Percentiles rank a stretch among this genome's conserved stretches.
phyloP scores from a whole-genome alignment of 805 yeast genomes.

The Pachysolen tannophilus region DNA sequence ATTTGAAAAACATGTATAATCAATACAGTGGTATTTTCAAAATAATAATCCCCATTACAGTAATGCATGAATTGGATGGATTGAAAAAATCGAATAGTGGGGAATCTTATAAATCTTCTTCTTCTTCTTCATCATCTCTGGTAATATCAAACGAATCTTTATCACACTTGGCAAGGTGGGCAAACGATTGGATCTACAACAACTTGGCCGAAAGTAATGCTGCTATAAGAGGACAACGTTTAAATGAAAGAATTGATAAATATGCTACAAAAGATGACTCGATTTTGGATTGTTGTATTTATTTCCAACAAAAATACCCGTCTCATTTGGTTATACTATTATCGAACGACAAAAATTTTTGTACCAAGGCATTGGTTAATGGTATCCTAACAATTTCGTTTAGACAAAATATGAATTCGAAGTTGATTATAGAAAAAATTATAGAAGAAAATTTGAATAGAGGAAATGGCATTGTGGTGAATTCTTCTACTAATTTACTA shows the following conservation, averaged over 20 bases:
- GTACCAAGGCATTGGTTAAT: constrained; percentile 67
- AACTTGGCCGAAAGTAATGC: constrained; percentile 44
- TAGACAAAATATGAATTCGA: constrained; percentile 35
- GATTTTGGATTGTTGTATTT: constrained; percentile 77
- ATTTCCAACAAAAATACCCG: constrained; percentile 34
- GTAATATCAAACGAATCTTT: constrained; percentile 27
- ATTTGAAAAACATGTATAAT: constrained; percentile 31
- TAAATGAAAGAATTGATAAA: constrained; percentile 42
- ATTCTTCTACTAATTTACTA: not conserved
- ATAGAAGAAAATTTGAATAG: constrained; percentile 21
- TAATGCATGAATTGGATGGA: constrained; percentile 76
- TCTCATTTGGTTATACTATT: constrained; percentile 45
- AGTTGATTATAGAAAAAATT: constrained; percentile 32
- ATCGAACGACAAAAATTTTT: constrained; percentile 80
- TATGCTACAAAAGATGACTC: constrained; percentile 61
- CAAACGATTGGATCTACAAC: constrained; percentile 70
- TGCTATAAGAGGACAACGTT: constrained; percentile 57
- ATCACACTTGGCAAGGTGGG: constrained; percentile 57
- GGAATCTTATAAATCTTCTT: not conserved
- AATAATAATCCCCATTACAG: constrained; percentile 64
- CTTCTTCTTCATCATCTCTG: constrained; percentile 6
- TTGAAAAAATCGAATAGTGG: constrained; percentile 48
- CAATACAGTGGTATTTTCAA: constrained; percentile 31
- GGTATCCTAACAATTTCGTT: constrained; percentile 55
- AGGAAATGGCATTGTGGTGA: too few species aligned